A percentile compares a stretch with the other conserved stretches of the same genome.
phyloP scores from a whole-genome alignment of 1,139 yeast genomes.

The Scheffersomyces quercinus region DNA sequence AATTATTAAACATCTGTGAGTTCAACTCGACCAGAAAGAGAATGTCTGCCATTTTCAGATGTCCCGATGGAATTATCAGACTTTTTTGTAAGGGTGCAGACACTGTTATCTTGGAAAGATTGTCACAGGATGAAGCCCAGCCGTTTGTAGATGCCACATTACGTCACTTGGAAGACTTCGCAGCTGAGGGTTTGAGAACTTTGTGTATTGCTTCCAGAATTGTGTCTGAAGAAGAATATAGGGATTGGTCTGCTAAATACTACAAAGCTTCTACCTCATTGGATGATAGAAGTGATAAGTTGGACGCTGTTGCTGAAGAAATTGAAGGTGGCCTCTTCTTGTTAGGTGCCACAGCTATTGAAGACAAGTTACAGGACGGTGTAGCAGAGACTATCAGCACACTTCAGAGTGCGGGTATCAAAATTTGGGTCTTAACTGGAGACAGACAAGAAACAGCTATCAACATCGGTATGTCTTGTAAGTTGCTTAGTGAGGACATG shows the following conservation, averaged over 20 bases:
- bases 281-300: slow-evolving; percentile 67
- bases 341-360: slow-evolving; percentile 97
- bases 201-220: slow-evolving; percentile 88
- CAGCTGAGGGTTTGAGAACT: slow-evolving; percentile 93
- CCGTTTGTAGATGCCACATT: slow-evolving; percentile 81
- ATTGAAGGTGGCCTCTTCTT: slow-evolving; percentile 80
- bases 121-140: slow-evolving; percentile 62
- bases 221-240: slow-evolving; percentile 76
- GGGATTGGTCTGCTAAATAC: slow-evolving; percentile 60
- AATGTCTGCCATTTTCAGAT: slow-evolving; percentile 92
- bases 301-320: slow-evolving; percentile 70
- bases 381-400: slow-evolving; percentile 97
- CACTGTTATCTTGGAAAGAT: slow-evolving; percentile 86
- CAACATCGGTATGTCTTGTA: slow-evolving; percentile 98
- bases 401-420: slow-evolving; percentile 93
- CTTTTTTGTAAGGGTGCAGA: slow-evolving; percentile 97
- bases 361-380: slow-evolving; percentile 96
- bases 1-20: slow-evolving; percentile 87
- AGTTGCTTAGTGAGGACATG: slow-evolving; percentile 93
- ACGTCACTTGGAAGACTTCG: slow-evolving; percentile 92
- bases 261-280: slow-evolving; percentile 82
- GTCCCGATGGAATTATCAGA: slow-evolving; percentile 91
- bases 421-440: slow-evolving; percentile 97
- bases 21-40: slow-evolving; percentile 96
- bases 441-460: slow-evolving; percentile 99